phyloP scores from a whole-genome alignment of 371 early-diverging fungal genomes.

The Ordospora pajunii region DNA sequence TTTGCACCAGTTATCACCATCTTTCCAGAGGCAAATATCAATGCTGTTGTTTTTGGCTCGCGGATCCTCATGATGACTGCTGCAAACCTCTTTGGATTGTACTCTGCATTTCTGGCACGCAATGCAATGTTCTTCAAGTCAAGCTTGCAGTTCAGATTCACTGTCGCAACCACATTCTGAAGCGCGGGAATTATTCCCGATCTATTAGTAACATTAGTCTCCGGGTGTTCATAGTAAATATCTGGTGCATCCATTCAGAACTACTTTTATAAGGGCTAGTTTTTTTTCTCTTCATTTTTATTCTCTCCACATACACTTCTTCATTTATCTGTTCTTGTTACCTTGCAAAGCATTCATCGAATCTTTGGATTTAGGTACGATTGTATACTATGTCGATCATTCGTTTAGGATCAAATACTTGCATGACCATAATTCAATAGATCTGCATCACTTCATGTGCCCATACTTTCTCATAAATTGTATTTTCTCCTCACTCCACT shows the following conservation, averaged over 20 bases:
- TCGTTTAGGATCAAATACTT: too few relatives aligned
- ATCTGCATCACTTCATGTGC: background rate
- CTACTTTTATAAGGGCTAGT: slow-evolving; percentile 5
- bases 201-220: slow-evolving; percentile 4
- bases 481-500: slow-evolving; percentile 28
- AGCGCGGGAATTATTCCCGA: slow-evolving; percentile 58
- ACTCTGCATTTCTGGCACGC: slow-evolving; percentile 99
- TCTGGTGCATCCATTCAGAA: slow-evolving; percentile 16
- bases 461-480: slow-evolving; percentile 30
- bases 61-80: slow-evolving; percentile 99
- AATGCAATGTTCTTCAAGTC: slow-evolving; percentile 97
- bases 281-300: slow-evolving; percentile 12
- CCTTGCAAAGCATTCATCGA: background rate
- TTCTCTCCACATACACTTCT: background rate
- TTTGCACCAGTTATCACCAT: slow-evolving; percentile 72
- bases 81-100: slow-evolving; percentile 99
- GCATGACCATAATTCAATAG: too few relatives aligned
- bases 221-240: slow-evolving; percentile 6
- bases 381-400: too few relatives aligned
- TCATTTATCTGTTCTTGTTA: too few relatives aligned
- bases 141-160: slow-evolving; percentile 93
- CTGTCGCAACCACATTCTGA: slow-evolving; percentile 96
- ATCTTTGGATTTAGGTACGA: background rate
- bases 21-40: slow-evolving; percentile 99
- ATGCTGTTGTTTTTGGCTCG: slow-evolving; percentile 93